Evolutionary conservation across 1,139 yeast species (phyloP).

Genomic region (Spathaspora jeffriesii): DNA sequence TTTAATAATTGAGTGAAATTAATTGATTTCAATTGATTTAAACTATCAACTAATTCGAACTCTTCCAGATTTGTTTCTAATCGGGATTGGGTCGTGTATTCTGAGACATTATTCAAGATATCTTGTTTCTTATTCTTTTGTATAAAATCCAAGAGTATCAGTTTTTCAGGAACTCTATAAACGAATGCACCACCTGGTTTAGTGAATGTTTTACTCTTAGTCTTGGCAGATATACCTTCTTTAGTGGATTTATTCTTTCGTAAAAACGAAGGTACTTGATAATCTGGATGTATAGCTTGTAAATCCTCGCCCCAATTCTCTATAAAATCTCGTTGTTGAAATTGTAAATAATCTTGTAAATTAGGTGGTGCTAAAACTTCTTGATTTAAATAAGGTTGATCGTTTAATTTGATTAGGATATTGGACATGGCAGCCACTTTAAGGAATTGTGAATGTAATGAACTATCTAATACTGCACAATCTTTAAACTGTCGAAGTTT

Average conservation of each 20-base stretch:
- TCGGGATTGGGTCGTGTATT: slow-evolving; percentile 21
- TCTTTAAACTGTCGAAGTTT: slow-evolving; percentile 52
- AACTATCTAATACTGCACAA: slow-evolving; percentile 54
- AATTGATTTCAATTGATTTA: slow-evolving; percentile 20
- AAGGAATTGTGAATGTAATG: slow-evolving; percentile 36
- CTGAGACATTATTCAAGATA: slow-evolving; percentile 24
- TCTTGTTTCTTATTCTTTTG: slow-evolving; percentile 36
- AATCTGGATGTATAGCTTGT: slow-evolving; percentile 23
- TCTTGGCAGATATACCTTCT: slow-evolving; percentile 46
- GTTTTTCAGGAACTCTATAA: slow-evolving; percentile 70
- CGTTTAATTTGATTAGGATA: slow-evolving; percentile 66
- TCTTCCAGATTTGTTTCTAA: slow-evolving; percentile 23
- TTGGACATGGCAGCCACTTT: slow-evolving; percentile 47
- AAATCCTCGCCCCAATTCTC: slow-evolving; percentile 17
- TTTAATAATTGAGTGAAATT: slow-evolving; percentile 26
- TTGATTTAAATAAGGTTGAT: slow-evolving; percentile 53
- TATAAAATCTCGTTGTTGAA: slow-evolving; percentile 13
- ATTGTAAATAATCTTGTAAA: slow-evolving; percentile 32
- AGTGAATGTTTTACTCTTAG: slow-evolving; percentile 37
- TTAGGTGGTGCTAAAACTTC: slow-evolving; percentile 13
- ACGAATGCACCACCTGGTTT: slow-evolving; percentile 41
- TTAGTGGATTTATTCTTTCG: slow-evolving; percentile 33
- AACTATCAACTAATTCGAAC: slow-evolving; percentile 24
- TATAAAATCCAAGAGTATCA: slow-evolving; percentile 75
- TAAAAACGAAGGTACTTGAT: slow-evolving; percentile 46